Base-by-base conservation (phyloP, 768 basidiomycete species). In the Fibroporia radiculosa region DNA sequence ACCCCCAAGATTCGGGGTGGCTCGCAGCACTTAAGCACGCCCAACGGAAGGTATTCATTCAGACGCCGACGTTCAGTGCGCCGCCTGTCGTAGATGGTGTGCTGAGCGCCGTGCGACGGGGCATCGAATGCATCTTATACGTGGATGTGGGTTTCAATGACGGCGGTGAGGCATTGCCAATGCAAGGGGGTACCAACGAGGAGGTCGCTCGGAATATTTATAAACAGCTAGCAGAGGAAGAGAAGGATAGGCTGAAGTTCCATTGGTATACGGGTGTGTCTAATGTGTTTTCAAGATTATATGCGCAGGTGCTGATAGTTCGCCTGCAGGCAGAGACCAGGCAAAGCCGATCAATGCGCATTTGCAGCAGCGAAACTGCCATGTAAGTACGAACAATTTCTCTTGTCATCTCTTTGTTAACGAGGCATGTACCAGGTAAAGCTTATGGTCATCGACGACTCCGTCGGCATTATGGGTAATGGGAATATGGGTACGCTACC, bases 41-140 rank as follows among this genome's bases (percentile, higher is more conserved):
- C 6, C 62, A 71, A 56, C 71, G 71, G 54, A 73, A 62, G 40
- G 71, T 84, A n/a, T 82, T 85, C 63, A 79, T 85, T 44, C 84
- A 86, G 68, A 77, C 80, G 0, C 84, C 84, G 1, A 82, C 80
- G 6, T 72, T 84, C 48, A 85, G 86, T 48, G 82, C 84, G 3
- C 62, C 61, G 14, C 83, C 82, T 2, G 70, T 81, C 23, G 72
- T 83, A 18, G 65, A 73, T 13, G 78, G 72, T 7, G 65, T 77
- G 45, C 65, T 84, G 53, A 72, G 73, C 44, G 78, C 84, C 1
- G 79, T 78, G 56, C 63, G 75, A 16, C 65, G 78, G 23, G 82
- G 78, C 4, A 70, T 86, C 3, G 67, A 74, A 34, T 78, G 80
- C 27, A 72, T 70, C 10, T 66, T 83, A 14, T 80, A 78, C 54